Conservation (phyloP, 495 filamentous ascomycete genomes). For the Immersiella caudata region DNA sequence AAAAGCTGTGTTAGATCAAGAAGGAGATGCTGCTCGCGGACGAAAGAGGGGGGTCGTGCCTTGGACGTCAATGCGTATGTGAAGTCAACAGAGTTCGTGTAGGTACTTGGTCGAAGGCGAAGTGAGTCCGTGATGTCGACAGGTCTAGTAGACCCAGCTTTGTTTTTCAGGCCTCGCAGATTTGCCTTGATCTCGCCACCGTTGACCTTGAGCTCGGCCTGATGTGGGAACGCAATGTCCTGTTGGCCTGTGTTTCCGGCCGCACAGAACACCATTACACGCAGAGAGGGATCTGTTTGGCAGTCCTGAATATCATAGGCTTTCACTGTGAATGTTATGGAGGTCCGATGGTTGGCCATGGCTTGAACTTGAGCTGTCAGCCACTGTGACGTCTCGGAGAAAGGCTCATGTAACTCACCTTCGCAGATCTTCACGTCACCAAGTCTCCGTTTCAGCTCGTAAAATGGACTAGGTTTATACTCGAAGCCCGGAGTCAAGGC, state of each 20-base stretch:
- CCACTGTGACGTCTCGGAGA: conserved; percentile 2
- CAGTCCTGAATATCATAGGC: conserved; percentile 55
- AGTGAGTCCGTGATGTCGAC: conserved; percentile 83
- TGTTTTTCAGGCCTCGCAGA: conserved; percentile 90
- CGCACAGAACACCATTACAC: conserved; percentile 83
- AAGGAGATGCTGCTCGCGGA: neutral
- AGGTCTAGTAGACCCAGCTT: conserved; percentile 88
- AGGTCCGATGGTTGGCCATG: conserved; percentile 64
- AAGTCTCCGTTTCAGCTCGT: conserved; percentile 61
- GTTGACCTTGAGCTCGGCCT: conserved; percentile 90
- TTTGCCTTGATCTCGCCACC: conserved; percentile 84
- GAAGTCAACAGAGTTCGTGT: conserved; percentile 75
- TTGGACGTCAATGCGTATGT: conserved; percentile 92
- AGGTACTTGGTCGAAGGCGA: conserved; percentile 64
- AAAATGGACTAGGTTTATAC: conserved; percentile 84
- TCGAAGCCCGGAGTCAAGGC: conserved; percentile 24
- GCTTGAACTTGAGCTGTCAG: conserved; percentile 39
- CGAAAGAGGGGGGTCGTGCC: conserved; percentile 52
- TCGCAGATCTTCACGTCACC: conserved; percentile 67
- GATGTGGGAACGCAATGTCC: conserved; percentile 87
- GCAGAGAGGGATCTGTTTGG: conserved; percentile 55
- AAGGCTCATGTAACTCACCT: conserved; percentile 51
- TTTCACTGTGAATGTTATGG: conserved; percentile 54
- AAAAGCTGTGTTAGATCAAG: neutral
- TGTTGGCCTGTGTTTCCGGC: conserved; percentile 57